phyloP scores from a whole-genome alignment of 164 flowering plant genomes.

The Kalanchoe fedtschenkoi region DNA sequence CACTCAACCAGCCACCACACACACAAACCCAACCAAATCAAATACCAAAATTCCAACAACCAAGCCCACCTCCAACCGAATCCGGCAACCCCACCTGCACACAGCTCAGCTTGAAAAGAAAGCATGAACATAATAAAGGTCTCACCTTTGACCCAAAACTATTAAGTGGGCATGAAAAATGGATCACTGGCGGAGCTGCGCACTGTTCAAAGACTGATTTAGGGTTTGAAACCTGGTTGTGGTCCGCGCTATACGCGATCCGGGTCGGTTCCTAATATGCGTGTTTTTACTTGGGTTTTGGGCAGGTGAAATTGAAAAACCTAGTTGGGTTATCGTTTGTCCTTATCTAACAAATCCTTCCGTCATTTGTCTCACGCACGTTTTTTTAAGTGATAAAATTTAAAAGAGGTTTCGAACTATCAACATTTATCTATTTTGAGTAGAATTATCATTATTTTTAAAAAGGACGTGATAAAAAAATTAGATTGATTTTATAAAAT shows the following conservation, averaged over 20 bases:
- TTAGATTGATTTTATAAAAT: too few species aligned
- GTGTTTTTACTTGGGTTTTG: not conserved
- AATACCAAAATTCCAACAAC: not conserved
- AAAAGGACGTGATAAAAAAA: too few species aligned
- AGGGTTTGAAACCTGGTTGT: not conserved
- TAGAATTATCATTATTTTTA: too few species aligned
- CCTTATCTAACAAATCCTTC: too few species aligned
- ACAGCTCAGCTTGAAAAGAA: too few species aligned
- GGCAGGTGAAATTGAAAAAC: not conserved
- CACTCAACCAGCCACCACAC: not conserved
- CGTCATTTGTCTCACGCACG: too few species aligned
- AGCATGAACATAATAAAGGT: not conserved
- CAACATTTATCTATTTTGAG: too few species aligned
- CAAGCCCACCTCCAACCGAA: not conserved
- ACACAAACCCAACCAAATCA: constrained; percentile 3
- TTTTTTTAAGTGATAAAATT: too few species aligned
- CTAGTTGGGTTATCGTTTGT: too few species aligned
- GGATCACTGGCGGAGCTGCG: not conserved
- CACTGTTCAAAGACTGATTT: not conserved
- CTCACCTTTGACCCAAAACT: not conserved
- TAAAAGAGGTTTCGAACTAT: too few species aligned
- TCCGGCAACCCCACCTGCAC: too few species aligned
- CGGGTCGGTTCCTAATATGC: not conserved
- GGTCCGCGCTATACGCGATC: not conserved
- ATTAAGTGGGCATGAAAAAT: not conserved